Evolutionary conservation across 352 stramenopile genomes (phyloP).

Genomic region (Aphanomyces euteiches): DNA sequence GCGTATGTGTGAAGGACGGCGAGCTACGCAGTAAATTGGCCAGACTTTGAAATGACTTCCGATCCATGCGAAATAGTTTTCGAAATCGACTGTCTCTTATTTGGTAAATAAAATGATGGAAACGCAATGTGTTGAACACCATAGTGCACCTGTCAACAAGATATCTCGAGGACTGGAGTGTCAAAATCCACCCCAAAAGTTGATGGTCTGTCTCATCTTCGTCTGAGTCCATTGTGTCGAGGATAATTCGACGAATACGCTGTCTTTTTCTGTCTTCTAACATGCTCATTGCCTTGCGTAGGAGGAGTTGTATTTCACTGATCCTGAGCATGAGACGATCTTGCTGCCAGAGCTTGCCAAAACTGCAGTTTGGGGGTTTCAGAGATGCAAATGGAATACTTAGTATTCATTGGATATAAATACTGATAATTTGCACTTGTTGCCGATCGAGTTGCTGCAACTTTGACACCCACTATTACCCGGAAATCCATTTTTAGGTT

Average conservation of each 20-base stretch:
- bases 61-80: not conserved
- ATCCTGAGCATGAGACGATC: not conserved
- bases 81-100: not conserved
- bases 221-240: not conserved
- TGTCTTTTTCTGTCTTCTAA: not conserved
- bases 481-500: too few species aligned
- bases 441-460: too few species aligned
- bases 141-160: not conserved
- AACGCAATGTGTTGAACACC: not conserved
- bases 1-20: not conserved
- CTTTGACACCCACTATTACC: too few species aligned
- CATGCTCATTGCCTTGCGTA: not conserved
- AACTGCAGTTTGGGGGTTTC: too few species aligned
- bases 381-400: too few species aligned
- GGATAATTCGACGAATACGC: not conserved
- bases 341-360: not conserved
- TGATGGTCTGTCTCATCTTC: not conserved
- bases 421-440: too few species aligned
- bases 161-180: not conserved
- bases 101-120: constrained; percentile 4
- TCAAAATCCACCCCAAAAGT: not conserved
- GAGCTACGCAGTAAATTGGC: not conserved
- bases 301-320: not conserved
- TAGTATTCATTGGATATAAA: too few species aligned
- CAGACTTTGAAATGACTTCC: not conserved